Percentiles rank a stretch among this genome's conserved stretches.
Conservation (phyloP, 2,329 filamentous ascomycete species). For the Colletotrichum sp. region DNA sequence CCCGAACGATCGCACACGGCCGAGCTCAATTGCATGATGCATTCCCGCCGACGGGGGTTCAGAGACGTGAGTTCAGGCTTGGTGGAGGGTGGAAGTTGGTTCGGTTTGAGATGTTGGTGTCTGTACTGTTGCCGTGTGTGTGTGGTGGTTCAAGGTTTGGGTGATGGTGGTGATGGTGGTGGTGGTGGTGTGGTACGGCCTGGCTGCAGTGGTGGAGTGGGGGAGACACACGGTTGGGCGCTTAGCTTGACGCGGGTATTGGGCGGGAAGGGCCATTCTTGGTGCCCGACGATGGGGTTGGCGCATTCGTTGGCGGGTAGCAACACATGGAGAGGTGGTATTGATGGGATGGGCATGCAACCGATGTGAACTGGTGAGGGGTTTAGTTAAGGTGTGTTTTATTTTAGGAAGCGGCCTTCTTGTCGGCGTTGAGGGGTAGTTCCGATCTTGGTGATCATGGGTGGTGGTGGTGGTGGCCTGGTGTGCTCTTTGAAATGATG, state of each 20-base stretch:
- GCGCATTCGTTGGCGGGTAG: background rate
- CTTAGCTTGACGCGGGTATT: conserved; percentile 13
- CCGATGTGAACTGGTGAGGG: background rate
- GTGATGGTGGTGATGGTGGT: background rate
- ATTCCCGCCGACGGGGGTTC: background rate
- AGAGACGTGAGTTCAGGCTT: background rate
- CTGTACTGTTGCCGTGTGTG: background rate
- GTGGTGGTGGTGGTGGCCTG: background rate
- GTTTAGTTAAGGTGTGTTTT: background rate
- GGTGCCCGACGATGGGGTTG: conserved; percentile 9
- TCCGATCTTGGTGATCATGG: background rate
- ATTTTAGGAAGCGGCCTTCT: background rate
- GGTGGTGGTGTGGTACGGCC: background rate
- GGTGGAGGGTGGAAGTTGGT: background rate
- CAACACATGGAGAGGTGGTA: background rate
- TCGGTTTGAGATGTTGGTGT: background rate
- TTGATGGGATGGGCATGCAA: background rate
- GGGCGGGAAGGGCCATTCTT: background rate
- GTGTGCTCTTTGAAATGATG: background rate
- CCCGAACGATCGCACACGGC: background rate
- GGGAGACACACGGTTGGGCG: background rate
- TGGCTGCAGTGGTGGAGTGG: background rate
- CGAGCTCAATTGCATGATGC: background rate
- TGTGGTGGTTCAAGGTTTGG: background rate
- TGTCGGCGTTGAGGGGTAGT: background rate